Evolutionary conservation across 2,329 filamentous ascomycete species (phyloP), one percentile per base, ranked within the genome.

Genomic region (Tolypocladium paradoxum): DNA sequence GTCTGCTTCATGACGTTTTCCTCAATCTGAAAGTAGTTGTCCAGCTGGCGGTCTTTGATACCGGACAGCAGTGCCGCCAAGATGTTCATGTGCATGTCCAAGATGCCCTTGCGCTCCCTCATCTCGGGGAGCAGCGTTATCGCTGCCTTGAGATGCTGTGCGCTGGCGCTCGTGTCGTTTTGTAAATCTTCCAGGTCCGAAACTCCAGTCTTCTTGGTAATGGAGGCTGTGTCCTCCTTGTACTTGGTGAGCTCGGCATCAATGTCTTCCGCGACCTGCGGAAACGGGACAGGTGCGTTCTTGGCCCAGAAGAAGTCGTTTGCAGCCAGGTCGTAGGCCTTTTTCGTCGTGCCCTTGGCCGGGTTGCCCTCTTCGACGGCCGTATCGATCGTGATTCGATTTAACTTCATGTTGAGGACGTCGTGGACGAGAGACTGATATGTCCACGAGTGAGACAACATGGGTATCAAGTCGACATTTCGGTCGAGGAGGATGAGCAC

Each of bases 41-140:
- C 93, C 6, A 99, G 76, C 68, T 97, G 91, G 18, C 93, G 84
- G 61, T 95, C 89, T 67, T 97, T 96, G 69, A 97, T 96, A 1
- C 90, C 91, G 0, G 74, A 77, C 40, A 84, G 65, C 3, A 84
- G 68, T 1, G 89, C 88, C 1, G 91, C 92, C 4, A 95, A 78
- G 55, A 97, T 96, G 66, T 95, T 96, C 93, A 99, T 99, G 68
- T 99, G 93, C 88, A 96, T 97, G 66, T 96, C 93, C 6, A 99
- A 79, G 22, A 86, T 81, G n/a, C 85, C 84, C 68, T 99, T 99
- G 55, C 93, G 84, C 69, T 97, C 93, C 57, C 90, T 80, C 59
- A 99, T 77, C 68, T 97, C 92, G 0, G 93, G 95, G 16, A 99
- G 76, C 24, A 96, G 75, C 0, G 92, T 95, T 62, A 99, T 96